phyloP scores from a whole-genome alignment of 1,139 yeast genomes.

The Yamadazyma taylorii region DNA sequence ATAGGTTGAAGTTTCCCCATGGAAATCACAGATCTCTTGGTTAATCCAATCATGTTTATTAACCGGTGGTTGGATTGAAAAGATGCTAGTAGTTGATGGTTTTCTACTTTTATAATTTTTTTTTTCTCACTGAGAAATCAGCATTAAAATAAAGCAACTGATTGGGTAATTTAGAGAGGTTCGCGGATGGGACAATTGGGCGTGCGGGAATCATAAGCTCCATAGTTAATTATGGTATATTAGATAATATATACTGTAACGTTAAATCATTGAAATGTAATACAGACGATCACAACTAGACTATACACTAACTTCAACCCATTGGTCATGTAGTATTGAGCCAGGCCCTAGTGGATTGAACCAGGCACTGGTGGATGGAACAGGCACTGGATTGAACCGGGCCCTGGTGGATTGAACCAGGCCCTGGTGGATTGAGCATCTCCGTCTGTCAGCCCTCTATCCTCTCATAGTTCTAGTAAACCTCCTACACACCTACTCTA shows the following conservation, averaged over 20 bases:
- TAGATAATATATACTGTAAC: no score
- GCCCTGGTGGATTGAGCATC: no score
- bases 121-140: slow-evolving; percentile 15
- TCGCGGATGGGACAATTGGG: no score
- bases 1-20: slow-evolving; percentile 14
- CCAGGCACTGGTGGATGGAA: no score
- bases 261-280: no score
- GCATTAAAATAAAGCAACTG: slow-evolving; percentile 17
- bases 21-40: slow-evolving; percentile 8
- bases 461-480: not conserved
- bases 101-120: slow-evolving; percentile 1
- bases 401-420: no score
- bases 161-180: slow-evolving; percentile 15
- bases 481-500: slow-evolving; percentile 26
- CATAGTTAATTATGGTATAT: no score
- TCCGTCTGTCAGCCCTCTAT: not conserved
- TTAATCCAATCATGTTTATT: slow-evolving; percentile 11
- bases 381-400: no score
- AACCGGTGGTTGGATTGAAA: not conserved
- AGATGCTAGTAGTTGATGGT: slow-evolving; percentile 1
- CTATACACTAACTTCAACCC: no score
- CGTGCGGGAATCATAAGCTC: not conserved
- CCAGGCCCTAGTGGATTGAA: no score
- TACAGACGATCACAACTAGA: no score
- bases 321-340: no score